These are phyloP conservation scores for Candida broadrunensis DNA, from an alignment of 805 yeast genomes.

Conservation along the genomic window DNA sequence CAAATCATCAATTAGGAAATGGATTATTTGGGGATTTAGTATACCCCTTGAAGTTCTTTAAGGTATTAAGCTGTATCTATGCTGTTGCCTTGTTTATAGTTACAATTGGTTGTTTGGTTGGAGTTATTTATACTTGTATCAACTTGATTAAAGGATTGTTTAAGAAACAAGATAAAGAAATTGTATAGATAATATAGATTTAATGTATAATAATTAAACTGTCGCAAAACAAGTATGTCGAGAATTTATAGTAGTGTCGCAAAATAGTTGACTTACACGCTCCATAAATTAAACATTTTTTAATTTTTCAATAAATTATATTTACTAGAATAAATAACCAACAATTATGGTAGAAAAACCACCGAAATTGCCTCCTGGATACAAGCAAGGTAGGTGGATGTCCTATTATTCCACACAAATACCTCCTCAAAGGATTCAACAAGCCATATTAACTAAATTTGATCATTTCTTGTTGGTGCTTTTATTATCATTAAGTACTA, in stretches of 20 bases:
- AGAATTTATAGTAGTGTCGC: neutral
- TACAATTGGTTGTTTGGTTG: slow-evolving; percentile 30
- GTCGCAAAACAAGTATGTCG: too few species aligned
- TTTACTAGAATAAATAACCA: neutral
- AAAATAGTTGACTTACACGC: neutral
- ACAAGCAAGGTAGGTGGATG: slow-evolving; percentile 28
- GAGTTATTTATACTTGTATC: slow-evolving; percentile 16
- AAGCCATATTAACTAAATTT: slow-evolving; percentile 7
- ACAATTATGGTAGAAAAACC: slow-evolving; percentile 1
- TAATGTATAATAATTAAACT: neutral
- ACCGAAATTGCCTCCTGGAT: slow-evolving; percentile 18
- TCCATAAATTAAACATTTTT: too few species aligned
- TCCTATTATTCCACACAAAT: slow-evolving; percentile 24
- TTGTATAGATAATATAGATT: neutral
- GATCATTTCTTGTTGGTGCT: slow-evolving; percentile 19
- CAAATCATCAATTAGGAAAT: slow-evolving; percentile 50
- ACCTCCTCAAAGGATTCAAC: slow-evolving; percentile 11
- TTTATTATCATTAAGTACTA: slow-evolving; percentile 19
- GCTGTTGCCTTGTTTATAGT: slow-evolving; percentile 49
- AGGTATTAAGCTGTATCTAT: slow-evolving; percentile 61
- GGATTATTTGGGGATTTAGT: slow-evolving; percentile 30
- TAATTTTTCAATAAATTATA: too few species aligned
- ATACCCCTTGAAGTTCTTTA: slow-evolving; percentile 47
- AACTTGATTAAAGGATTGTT: slow-evolving; percentile 3
- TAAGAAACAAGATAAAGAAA: neutral